Base-by-base conservation (phyloP, 108 stramenopile species). In the Mediolabrus comicus region DNA sequence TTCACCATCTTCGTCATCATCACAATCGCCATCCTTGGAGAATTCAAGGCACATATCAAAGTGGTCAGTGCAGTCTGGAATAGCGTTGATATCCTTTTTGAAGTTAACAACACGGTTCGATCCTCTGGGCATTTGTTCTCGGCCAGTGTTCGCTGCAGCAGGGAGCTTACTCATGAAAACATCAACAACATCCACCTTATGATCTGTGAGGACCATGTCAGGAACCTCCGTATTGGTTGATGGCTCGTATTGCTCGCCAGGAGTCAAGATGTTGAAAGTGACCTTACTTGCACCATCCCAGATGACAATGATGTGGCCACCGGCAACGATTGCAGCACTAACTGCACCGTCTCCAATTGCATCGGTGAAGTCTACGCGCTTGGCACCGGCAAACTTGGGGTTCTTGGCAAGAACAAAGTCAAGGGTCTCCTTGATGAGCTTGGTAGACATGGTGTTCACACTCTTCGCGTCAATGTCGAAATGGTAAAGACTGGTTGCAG, bases 81-180 rank as follows among this genome's bases (percentile, higher is more conserved):
- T 39, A 11, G 52, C 62, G 28, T 33, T 49, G 27, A 85, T 72
- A 63, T 87, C 86, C 29, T 53, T 63, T 54, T 57, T 36, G 51
- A 84, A 83, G 59, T 84, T 84, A 29, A 87, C 75, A 22, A 84
- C 84, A 7, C 81, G 69, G 16, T 71, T 73, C 26, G 53, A 36
- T 17, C 86, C 86, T 35, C 86, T 62, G 13, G 86, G 86, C 27
- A 80, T 79, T 52, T 82, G 74, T 43, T 87, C 86, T 0, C 72
- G 79, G 24, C 80, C 77, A 12, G 58, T 59, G 26, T 58, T n/a
- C 32, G 46, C 41, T 33, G 62, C 33, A 19, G 17, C 39, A 53
- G 38, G 5, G 49, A 41, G 22, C 38, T 17, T 11, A 62, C 65
- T 54, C 43, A 77, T 71, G 39, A 64, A 60, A 24, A 27, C n/a